phyloP scores from a whole-genome alignment of 2,329 filamentous ascomycete genomes.

The Ceratocystis ficicola region DNA sequence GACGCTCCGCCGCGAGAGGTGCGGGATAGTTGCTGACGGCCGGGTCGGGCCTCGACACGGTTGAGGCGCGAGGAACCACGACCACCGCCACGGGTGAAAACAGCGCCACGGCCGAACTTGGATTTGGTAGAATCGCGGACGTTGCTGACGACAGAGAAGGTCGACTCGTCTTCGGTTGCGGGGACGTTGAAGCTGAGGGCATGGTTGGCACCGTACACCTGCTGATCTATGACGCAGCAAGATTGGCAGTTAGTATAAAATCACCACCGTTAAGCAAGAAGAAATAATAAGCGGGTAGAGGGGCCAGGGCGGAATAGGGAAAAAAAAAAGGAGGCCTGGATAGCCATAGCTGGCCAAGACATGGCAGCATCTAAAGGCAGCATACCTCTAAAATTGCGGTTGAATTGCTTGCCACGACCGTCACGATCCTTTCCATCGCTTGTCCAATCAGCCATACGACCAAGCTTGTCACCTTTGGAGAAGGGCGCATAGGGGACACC shows the following conservation, averaged over 20 bases:
- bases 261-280: slow-evolving; percentile 1
- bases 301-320: not conserved
- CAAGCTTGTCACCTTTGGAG: slow-evolving; percentile 96
- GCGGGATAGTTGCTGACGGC: slow-evolving; percentile 54
- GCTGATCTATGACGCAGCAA: slow-evolving; percentile 56
- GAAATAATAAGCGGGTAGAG: not conserved
- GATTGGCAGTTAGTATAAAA: slow-evolving; percentile 23
- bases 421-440: slow-evolving; percentile 76
- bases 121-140: slow-evolving; percentile 74
- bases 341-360: not conserved
- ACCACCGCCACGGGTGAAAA: slow-evolving; percentile 75
- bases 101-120: slow-evolving; percentile 77
- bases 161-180: slow-evolving; percentile 85
- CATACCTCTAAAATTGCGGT: slow-evolving; percentile 82
- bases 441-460: slow-evolving; percentile 98
- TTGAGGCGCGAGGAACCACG: slow-evolving; percentile 59
- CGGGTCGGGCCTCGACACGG: slow-evolving; percentile 50
- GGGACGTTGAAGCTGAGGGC: slow-evolving; percentile 82
- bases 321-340: not conserved
- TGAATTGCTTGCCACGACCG: slow-evolving; percentile 68
- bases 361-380: not conserved
- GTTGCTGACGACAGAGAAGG: slow-evolving; percentile 97
- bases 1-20: slow-evolving; percentile 56
- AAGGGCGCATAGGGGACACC: slow-evolving; percentile 96
- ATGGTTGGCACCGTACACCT: slow-evolving; percentile 86